Base-by-base conservation (phyloP, 495 filamentous ascomycete genomes). In the Penicillium bialowiezense region DNA sequence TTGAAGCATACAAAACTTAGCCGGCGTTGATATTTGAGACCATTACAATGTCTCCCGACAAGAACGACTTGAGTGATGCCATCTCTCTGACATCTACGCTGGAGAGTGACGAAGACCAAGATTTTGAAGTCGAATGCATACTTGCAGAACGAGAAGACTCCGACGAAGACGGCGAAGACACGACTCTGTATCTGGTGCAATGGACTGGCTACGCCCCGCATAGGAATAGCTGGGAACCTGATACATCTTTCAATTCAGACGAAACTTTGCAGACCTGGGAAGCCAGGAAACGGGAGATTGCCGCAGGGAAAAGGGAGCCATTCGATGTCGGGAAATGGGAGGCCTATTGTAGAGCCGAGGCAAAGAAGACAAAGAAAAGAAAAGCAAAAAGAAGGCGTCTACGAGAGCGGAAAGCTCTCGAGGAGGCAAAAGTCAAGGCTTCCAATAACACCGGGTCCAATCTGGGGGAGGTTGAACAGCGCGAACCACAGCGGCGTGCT, bases 81-180 rank as follows among this genome's bases (percentile, higher is more conserved):
- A 80, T 87, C 38, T 87, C 85, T 13, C 49, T 87, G 12, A 80
- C 75, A 2, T 88, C 85, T 0, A 87, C 84, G 0, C 64, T 56
- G 7, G 45, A 38, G 1, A 81, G 78, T 58, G 62, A 69, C 48
- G 9, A 23, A 56, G 26, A 60, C 66, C 0, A 67, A 69, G 41
- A n/a, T n/a, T 80, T 77, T 43, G 64, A 68, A 5, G 65, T 80
- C 3, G 74, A 77, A 39, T 55, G 55, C 3, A 68, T 79, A 33
- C 59, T 74, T 5, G 78, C 79, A 8, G 80, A 89, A 55, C 61
- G 68, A 7, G 21, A 15, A 19, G 15, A 15, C 19, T 35, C 15
- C n/a, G 43, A 45, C 1, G 31, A 45, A 17, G 43, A 19, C 9
- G 32, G 33, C 19, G 24, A 23, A 13, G 14, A 35, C 13, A 57